These are phyloP conservation scores for Lasiodiplodia sp. DNA, from an alignment of 2,329 filamentous ascomycete species.

Conservation along the genomic window DNA sequence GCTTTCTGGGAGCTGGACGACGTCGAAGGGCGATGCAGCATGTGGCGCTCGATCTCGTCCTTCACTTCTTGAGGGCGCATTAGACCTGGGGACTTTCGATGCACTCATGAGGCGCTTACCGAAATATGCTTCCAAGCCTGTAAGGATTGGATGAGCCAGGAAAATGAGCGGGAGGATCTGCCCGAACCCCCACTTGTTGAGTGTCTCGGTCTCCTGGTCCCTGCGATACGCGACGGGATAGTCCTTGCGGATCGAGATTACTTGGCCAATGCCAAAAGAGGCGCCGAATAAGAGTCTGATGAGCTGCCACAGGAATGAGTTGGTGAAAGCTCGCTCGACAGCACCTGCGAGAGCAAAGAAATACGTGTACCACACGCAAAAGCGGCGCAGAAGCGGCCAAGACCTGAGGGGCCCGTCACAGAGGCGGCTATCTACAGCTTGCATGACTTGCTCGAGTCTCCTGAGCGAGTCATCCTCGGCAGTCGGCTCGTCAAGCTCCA, in stretches of 20 bases:
- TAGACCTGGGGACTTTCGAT: background rate
- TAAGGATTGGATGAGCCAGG: conserved; percentile 36
- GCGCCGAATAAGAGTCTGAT: conserved; percentile 12
- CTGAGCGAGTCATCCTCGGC: conserved; percentile 9
- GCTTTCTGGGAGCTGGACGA: background rate
- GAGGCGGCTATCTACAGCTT: background rate
- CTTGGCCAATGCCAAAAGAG: conserved; percentile 16
- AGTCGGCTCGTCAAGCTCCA: conserved; percentile 2
- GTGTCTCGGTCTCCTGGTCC: conserved; percentile 33
- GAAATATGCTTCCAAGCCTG: conserved; percentile 38
- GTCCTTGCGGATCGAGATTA: conserved; percentile 17
- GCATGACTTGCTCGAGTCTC: background rate
- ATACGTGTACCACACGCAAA: background rate
- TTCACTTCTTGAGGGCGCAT: conserved; percentile 1
- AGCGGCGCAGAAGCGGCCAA: background rate
- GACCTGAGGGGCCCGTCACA: background rate
- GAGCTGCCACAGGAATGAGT: conserved; percentile 18
- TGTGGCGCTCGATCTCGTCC: conserved; percentile 1
- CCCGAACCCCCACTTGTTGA: conserved; percentile 37
- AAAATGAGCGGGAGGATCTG: conserved; percentile 40
- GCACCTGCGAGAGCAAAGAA: conserved; percentile 16
- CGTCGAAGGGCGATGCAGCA: background rate
- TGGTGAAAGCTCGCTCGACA: conserved; percentile 4
- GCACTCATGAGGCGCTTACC: conserved; percentile 31
- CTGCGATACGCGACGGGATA: background rate